Evolutionary conservation across 2,329 filamentous ascomycete genomes (phyloP).

Genomic region (Fusarium sp.): DNA sequence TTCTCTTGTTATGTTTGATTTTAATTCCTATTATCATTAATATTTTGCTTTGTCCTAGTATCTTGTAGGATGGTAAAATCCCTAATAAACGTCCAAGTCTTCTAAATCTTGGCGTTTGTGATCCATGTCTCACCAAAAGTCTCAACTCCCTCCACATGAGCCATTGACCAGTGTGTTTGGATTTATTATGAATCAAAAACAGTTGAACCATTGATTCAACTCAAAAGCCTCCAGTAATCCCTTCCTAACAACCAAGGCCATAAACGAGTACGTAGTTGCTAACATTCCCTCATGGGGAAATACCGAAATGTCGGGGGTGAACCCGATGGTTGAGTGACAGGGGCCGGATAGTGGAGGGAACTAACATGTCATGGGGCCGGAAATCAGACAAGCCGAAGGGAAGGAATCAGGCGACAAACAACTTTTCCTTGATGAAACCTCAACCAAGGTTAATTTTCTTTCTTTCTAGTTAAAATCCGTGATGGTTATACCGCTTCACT

Average conservation of each 20-base stretch:
- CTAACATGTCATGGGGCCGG: constrained; percentile 7
- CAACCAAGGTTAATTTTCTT: background rate
- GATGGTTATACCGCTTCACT: background rate
- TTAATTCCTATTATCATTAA: background rate
- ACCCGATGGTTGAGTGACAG: constrained; percentile 5
- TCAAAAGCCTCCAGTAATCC: background rate
- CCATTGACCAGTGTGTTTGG: background rate
- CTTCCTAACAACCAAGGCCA: background rate
- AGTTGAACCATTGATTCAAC: background rate
- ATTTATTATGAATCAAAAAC: no score
- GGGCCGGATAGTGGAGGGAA: constrained; percentile 14
- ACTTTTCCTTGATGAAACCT: background rate
- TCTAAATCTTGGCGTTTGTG: background rate
- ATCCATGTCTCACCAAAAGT: background rate
- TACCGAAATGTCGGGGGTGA: constrained; percentile 15
- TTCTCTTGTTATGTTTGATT: background rate
- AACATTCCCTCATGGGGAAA: constrained; percentile 9
- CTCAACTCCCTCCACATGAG: no score
- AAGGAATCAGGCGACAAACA: constrained; percentile 16
- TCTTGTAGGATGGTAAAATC: background rate
- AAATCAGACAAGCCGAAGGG: constrained; percentile 3
- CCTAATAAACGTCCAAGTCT: background rate
- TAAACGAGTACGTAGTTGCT: background rate
- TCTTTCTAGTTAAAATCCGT: background rate
- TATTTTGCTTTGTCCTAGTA: background rate